Conservation (phyloP, 2,329 filamentous ascomycete genomes). For the Blastomyces emzantsi region DNA sequence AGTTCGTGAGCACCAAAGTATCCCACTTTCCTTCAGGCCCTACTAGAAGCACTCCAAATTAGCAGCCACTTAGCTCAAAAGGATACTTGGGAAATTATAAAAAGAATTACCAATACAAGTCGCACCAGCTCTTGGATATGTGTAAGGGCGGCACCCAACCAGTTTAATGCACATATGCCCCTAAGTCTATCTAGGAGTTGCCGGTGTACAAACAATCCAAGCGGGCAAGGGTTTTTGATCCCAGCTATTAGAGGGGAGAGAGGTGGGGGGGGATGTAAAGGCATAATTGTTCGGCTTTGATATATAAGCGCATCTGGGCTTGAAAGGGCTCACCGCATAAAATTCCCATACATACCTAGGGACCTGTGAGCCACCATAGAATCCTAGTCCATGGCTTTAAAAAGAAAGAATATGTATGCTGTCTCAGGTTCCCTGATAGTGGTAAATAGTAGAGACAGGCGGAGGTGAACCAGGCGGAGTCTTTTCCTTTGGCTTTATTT, state of each 20-base stretch:
- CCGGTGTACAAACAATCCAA: too few species aligned
- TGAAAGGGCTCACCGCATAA: too few species aligned
- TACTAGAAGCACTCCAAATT: neutral
- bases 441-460: neutral
- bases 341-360: too few species aligned
- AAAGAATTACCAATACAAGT: neutral
- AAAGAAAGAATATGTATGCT: neutral
- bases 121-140: neutral
- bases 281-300: too few species aligned
- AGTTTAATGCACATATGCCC: neutral
- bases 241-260: too few species aligned
- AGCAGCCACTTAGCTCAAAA: neutral
- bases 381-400: neutral
- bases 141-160: neutral
- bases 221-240: too few species aligned
- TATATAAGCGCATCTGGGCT: too few species aligned
- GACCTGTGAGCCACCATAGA: too few species aligned
- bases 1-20: neutral
- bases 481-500: neutral
- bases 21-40: neutral
- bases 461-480: neutral
- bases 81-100: neutral
- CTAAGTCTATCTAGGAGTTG: neutral
- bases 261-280: too few species aligned
- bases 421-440: neutral